Evolutionary conservation across 441 rosid genomes (phyloP).

Genomic region (Populus hybrid): DNA sequence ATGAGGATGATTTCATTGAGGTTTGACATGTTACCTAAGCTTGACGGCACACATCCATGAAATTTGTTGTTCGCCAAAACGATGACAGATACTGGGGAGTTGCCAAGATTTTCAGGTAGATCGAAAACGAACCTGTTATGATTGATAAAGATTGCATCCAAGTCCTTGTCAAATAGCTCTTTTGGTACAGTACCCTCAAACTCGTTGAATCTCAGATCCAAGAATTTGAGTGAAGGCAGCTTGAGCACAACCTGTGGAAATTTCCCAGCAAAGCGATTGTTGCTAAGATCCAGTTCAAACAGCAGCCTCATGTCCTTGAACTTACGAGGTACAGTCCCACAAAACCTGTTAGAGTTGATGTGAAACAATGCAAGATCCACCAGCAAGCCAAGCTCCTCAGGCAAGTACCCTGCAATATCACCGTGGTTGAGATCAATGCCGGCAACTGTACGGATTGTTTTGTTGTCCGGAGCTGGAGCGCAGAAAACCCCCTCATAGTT

Average conservation of each 20-base stretch:
- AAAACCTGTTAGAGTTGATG: slow-evolving; percentile 82
- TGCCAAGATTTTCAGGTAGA: slow-evolving; percentile 78
- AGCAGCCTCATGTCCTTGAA: slow-evolving; percentile 51
- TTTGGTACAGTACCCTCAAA: slow-evolving; percentile 84
- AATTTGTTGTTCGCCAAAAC: slow-evolving; percentile 81
- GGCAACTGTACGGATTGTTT: slow-evolving; percentile 64
- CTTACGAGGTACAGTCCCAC: slow-evolving; percentile 74
- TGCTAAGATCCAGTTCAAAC: slow-evolving; percentile 92
- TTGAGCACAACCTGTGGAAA: slow-evolving; percentile 65
- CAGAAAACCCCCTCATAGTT: slow-evolving; percentile 63
- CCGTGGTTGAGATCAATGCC: slow-evolving; percentile 93
- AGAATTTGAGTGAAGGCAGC: slow-evolving; percentile 68
- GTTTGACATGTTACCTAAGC: slow-evolving; percentile 83
- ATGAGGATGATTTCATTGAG: slow-evolving; percentile 73
- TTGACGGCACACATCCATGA: slow-evolving; percentile 81
- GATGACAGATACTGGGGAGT: slow-evolving; percentile 91
- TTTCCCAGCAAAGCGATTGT: slow-evolving; percentile 86
- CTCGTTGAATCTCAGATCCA: slow-evolving; percentile 93
- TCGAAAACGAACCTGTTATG: slow-evolving; percentile 80
- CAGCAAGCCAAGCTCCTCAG: slow-evolving; percentile 84
- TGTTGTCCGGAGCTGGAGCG: slow-evolving; percentile 64
- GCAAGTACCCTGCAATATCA: slow-evolving; percentile 86
- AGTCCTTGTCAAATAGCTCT: slow-evolving; percentile 67
- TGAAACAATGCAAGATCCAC: slow-evolving; percentile 90
- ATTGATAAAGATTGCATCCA: slow-evolving; percentile 89